phyloP scores from a whole-genome alignment of 306 rosid genomes.

The Pyrus betulifolia region DNA sequence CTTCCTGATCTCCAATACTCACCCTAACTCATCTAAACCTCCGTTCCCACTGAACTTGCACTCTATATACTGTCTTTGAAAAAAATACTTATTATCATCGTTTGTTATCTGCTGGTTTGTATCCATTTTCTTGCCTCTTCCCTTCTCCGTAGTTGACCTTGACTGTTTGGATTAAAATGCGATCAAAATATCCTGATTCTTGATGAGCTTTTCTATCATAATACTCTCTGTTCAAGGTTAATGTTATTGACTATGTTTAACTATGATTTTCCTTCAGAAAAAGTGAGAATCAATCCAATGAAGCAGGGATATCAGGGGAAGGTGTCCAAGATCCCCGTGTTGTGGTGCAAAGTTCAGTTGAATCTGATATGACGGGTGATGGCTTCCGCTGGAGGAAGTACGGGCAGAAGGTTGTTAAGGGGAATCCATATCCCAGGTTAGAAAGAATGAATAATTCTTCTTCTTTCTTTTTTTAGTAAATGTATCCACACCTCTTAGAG shows the following conservation, averaged over 20 bases:
- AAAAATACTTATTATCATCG: not conserved
- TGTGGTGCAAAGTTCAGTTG: constrained; percentile 51
- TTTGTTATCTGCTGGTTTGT: not conserved
- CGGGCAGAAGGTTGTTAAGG: constrained; percentile 95
- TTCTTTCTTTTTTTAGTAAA: not conserved
- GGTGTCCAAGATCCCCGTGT: constrained; percentile 44
- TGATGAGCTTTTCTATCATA: not conserved
- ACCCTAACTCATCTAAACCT: too few relatives aligned
- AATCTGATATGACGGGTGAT: constrained; percentile 59
- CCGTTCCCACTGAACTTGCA: too few relatives aligned
- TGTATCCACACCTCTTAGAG: not conserved
- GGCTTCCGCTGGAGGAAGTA: constrained; percentile 98
- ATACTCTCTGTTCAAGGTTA: not conserved
- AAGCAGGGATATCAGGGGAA: constrained; percentile 48
- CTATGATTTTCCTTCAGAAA: constrained; percentile 41
- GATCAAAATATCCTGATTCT: not conserved
- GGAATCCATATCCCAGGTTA: constrained; percentile 85
- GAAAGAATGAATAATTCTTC: not conserved
- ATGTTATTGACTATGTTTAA: constrained; percentile 4
- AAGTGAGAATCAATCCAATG: constrained; percentile 48
- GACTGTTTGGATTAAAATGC: not conserved
- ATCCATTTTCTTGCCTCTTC: not conserved
- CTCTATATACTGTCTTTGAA: not conserved
- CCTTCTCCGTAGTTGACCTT: not conserved
- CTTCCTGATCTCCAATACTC: too few relatives aligned